Conservation (phyloP, 352 stramenopile genomes). For the Phytophthora ohioensis region DNA sequence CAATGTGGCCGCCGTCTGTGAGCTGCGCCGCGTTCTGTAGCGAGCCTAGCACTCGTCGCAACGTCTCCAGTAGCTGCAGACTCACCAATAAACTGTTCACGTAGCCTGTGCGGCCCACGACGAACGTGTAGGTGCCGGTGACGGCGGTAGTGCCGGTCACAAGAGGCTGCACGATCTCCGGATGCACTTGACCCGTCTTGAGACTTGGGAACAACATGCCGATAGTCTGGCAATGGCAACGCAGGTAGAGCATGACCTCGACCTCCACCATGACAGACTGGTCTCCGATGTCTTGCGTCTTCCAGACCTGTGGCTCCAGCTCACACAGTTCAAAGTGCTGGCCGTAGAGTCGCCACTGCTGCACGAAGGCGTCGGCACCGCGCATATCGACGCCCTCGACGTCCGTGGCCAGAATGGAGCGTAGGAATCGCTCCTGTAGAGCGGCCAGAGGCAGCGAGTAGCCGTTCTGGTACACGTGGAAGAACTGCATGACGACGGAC, state of each 20-base stretch:
- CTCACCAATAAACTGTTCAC: slow-evolving; percentile 33
- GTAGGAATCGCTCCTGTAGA: slow-evolving; percentile 41
- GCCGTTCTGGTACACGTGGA: slow-evolving; percentile 42
- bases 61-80: slow-evolving; percentile 43
- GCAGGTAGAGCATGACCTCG: slow-evolving; percentile 42
- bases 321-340: slow-evolving; percentile 32
- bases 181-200: slow-evolving; percentile 29
- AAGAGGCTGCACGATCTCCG: slow-evolving; percentile 24
- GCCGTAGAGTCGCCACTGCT: slow-evolving; percentile 43
- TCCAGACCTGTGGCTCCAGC: slow-evolving; percentile 38
- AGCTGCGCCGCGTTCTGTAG: slow-evolving; percentile 31
- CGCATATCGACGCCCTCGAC: slow-evolving; percentile 28
- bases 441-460: slow-evolving; percentile 27
- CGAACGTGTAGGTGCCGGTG: slow-evolving; percentile 36
- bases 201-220: slow-evolving; percentile 39
- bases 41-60: slow-evolving; percentile 39
- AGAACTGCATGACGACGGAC: slow-evolving; percentile 39
- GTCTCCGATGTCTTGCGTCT: slow-evolving; percentile 26
- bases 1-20: slow-evolving; percentile 28
- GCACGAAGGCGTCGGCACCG: slow-evolving; percentile 36
- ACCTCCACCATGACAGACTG: slow-evolving; percentile 38
- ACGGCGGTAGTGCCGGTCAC: slow-evolving; percentile 34
- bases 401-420: slow-evolving; percentile 35
- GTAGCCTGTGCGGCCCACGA: slow-evolving; percentile 35
- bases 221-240: slow-evolving; percentile 40